Conservation (phyloP, 169 alveolate genomes). For the Eimeria acervulina region DNA sequence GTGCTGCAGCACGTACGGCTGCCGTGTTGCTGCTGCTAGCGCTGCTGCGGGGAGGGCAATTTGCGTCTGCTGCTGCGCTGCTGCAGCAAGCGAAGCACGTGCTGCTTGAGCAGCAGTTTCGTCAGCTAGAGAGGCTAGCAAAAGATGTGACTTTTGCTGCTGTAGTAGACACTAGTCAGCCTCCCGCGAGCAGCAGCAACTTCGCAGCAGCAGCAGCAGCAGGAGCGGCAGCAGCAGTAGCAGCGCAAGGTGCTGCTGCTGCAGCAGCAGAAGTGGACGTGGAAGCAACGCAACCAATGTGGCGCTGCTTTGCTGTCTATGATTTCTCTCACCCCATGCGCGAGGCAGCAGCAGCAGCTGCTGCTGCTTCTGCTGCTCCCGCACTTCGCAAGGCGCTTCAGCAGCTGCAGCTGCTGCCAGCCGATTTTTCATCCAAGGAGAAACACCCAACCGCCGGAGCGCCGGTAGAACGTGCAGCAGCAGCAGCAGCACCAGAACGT, state of each 20-base stretch:
- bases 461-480: neutral
- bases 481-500: neutral
- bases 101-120: neutral
- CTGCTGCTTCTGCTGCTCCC: constrained; percentile 21
- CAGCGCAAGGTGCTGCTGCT: neutral
- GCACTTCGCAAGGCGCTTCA: neutral
- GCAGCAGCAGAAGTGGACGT: neutral
- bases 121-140: neutral
- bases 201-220: neutral
- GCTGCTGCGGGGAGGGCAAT: neutral
- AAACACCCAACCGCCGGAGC: neutral
- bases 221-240: neutral
- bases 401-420: constrained; percentile 6
- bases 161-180: neutral
- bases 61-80: constrained; percentile 28
- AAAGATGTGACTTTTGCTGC: neutral
- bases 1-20: constrained; percentile 12
- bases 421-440: neutral
- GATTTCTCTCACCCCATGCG: neutral
- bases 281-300: neutral
- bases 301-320: neutral
- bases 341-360: neutral
- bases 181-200: neutral
- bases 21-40: constrained; percentile 39
- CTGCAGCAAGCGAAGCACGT: neutral